A percentile compares a stretch with the other conserved stretches of the same genome.
phyloP scores from a whole-genome alignment of 208 protist genomes.

The Lotmaria passim region DNA sequence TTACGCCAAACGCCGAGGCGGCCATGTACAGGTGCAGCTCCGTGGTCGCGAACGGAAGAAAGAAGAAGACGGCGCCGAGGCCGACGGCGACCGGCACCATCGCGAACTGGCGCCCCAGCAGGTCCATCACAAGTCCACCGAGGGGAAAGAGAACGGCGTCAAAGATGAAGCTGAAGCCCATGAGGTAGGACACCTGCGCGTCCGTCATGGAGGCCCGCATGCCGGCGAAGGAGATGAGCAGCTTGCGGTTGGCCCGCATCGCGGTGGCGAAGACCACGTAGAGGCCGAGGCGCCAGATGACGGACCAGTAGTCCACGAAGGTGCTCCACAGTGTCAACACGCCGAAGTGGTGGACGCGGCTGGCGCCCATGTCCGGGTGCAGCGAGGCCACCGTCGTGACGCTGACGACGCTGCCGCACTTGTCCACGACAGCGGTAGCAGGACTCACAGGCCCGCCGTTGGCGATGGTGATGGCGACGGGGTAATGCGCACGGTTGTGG shows the following conservation, averaged over 20 bases:
- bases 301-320: constrained; percentile 59
- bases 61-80: constrained; percentile 56
- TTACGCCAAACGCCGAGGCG: constrained; percentile 59
- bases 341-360: constrained; percentile 34
- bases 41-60: constrained; percentile 56
- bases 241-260: constrained; percentile 81
- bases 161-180: constrained; percentile 72
- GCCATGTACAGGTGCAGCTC: constrained; percentile 49
- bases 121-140: constrained; percentile 79
- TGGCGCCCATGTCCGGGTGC: constrained; percentile 26
- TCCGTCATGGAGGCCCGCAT: constrained; percentile 67
- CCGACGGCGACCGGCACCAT: constrained; percentile 65
- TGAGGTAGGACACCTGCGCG: constrained; percentile 70
- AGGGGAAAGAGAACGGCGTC: constrained; percentile 82
- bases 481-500: neutral
- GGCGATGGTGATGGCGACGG: neutral
- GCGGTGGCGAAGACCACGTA: constrained; percentile 69
- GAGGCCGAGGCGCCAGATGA: constrained; percentile 82
- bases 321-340: constrained; percentile 43
- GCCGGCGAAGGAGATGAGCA: constrained; percentile 75
- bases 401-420: constrained; percentile 6
- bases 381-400: constrained; percentile 5
- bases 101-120: constrained; percentile 58
- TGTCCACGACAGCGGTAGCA: neutral
- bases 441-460: neutral